Conservation (phyloP, 2,329 filamentous ascomycete species). For the Nothophaeocryptopus gaeumannii region DNA sequence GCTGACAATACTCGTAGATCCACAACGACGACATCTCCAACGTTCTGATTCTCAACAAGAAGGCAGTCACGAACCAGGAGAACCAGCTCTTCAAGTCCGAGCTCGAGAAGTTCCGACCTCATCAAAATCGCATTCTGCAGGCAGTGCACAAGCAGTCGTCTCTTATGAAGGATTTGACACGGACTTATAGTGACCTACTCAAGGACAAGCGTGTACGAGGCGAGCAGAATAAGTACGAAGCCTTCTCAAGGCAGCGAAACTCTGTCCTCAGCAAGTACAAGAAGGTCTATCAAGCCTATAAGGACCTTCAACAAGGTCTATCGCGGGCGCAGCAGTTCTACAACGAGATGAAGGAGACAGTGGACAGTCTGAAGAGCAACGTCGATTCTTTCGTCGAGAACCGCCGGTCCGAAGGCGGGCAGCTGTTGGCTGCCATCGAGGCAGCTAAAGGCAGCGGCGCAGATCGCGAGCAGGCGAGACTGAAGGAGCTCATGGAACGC, state of each 20-base stretch:
- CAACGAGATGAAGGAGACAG: slow-evolving; percentile 63
- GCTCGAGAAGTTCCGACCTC: slow-evolving; percentile 92
- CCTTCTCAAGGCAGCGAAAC: slow-evolving; percentile 76
- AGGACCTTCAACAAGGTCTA: slow-evolving; percentile 82
- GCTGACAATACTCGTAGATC: slow-evolving; percentile 54
- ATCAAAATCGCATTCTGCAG: slow-evolving; percentile 86
- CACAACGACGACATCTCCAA: slow-evolving; percentile 97
- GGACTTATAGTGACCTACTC: slow-evolving; percentile 78
- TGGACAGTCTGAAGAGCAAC: slow-evolving; percentile 29
- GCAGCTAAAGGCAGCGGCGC: slow-evolving; percentile 67
- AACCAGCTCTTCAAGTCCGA: slow-evolving; percentile 90
- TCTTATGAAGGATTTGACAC: slow-evolving; percentile 90
- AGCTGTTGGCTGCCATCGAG: slow-evolving; percentile 85
- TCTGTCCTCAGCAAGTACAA: slow-evolving; percentile 83
- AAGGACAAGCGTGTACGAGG: slow-evolving; percentile 91
- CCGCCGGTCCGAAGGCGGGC: slow-evolving; percentile 81
- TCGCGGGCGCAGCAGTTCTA: slow-evolving; percentile 91
- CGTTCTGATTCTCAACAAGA: slow-evolving; percentile 96
- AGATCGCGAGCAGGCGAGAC: slow-evolving; percentile 79
- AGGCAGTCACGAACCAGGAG: slow-evolving; percentile 89
- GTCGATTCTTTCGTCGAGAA: slow-evolving; percentile 98
- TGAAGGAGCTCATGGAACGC: slow-evolving; percentile 88
- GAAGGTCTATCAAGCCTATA: slow-evolving; percentile 86
- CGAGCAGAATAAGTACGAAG: slow-evolving; percentile 93
- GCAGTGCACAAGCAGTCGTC: slow-evolving; percentile 94